phyloP scores from a whole-genome alignment of 2,329 filamentous ascomycete species.

The Fusarium sp. region DNA sequence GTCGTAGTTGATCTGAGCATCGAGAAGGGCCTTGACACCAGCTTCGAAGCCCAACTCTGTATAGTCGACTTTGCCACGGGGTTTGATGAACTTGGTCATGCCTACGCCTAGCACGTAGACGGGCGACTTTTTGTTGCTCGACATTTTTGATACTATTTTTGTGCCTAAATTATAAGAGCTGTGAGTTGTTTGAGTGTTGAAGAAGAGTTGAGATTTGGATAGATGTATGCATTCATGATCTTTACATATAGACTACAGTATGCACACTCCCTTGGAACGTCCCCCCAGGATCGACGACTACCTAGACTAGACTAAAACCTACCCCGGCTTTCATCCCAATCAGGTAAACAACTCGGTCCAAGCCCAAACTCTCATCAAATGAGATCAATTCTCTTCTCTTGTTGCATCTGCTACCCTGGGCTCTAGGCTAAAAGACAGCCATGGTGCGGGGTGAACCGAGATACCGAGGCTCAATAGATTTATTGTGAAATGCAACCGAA shows the following conservation, averaged over 20 bases:
- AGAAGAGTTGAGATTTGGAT: background rate
- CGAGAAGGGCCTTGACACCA: slow-evolving; percentile 85
- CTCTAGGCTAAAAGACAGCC: background rate
- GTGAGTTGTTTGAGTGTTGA: background rate
- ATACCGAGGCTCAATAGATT: slow-evolving; percentile 34
- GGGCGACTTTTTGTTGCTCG: slow-evolving; percentile 62
- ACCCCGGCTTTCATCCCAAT: slow-evolving; percentile 23
- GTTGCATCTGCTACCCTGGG: slow-evolving; percentile 27
- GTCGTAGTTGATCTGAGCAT: slow-evolving; percentile 94
- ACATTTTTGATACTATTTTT: slow-evolving; percentile 52
- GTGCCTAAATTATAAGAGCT: background rate
- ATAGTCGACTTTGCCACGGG: slow-evolving; percentile 92
- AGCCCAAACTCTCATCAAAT: slow-evolving; percentile 15
- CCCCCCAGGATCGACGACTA: slow-evolving; percentile 13
- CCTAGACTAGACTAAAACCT: background rate
- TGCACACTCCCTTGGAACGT: background rate
- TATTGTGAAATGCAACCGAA: background rate
- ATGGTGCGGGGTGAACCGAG: slow-evolving; percentile 42
- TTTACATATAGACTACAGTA: background rate
- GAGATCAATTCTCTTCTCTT: slow-evolving; percentile 7
- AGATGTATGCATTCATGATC: slow-evolving; percentile 18
- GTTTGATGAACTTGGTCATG: slow-evolving; percentile 99
- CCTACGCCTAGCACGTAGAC: slow-evolving; percentile 95
- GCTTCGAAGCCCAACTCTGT: slow-evolving; percentile 94
- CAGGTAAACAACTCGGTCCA: slow-evolving; percentile 25